Percentiles rank a stretch among this genome's conserved stretches.
phyloP scores from a whole-genome alignment of 2,329 filamentous ascomycete genomes.

The Fusarium verrucosum region DNA sequence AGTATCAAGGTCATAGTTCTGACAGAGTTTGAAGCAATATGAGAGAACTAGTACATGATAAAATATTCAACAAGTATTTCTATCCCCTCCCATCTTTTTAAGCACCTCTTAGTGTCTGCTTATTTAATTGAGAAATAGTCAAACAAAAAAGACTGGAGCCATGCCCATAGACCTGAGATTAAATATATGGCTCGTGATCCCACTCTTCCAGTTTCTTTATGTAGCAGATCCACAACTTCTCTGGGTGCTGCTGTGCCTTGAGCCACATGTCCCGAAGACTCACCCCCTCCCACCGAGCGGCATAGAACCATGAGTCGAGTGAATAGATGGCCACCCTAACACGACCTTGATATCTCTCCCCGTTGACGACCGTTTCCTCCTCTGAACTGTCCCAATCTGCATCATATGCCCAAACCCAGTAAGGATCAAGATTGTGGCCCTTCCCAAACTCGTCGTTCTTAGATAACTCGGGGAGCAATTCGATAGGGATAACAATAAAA shows the following conservation, averaged over 20 bases:
- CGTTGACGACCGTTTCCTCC: not conserved
- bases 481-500: slow-evolving; percentile 21
- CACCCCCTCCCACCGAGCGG: slow-evolving; percentile 28
- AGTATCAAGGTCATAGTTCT: too few relatives aligned
- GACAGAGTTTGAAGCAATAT: too few relatives aligned
- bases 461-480: not conserved
- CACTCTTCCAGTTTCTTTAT: slow-evolving; percentile 20
- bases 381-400: slow-evolving; percentile 29
- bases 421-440: not conserved
- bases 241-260: slow-evolving; percentile 25
- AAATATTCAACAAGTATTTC: too few relatives aligned
- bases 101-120: too few relatives aligned
- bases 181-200: slow-evolving; percentile 34
- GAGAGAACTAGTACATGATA: too few relatives aligned
- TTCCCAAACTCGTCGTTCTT: not conserved
- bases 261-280: slow-evolving; percentile 34
- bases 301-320: slow-evolving; percentile 34
- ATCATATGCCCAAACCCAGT: slow-evolving; percentile 38
- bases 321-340: slow-evolving; percentile 18
- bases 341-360: slow-evolving; percentile 26
- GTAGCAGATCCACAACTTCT: slow-evolving; percentile 28
- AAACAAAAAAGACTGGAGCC: too few relatives aligned
- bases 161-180: not conserved
- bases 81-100: too few relatives aligned
- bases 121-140: too few relatives aligned